A percentile compares a stretch with the other conserved stretches of the same genome.
These are phyloP conservation scores for Austroboletus novae-zelandiae DNA, from an alignment of 1,284 basidiomycete species.

Conservation along the genomic window DNA sequence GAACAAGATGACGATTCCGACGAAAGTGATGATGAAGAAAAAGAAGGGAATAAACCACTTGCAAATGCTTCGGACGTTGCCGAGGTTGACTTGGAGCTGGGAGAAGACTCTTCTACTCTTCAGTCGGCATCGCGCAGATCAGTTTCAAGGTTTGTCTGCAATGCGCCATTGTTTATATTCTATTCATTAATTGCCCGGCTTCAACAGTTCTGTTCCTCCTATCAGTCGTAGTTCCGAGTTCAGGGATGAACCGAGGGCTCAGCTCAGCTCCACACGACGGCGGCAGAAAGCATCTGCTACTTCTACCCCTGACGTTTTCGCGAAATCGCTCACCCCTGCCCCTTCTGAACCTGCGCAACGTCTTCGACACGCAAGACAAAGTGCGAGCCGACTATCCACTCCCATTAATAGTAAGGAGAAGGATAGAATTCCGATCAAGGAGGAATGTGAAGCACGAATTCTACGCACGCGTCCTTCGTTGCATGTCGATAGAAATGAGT, in stretches of 20 bases:
- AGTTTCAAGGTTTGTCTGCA: constrained; percentile 28
- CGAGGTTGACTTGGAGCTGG: constrained; percentile 52
- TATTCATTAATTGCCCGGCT: constrained; percentile 9
- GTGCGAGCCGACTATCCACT: constrained; percentile 30
- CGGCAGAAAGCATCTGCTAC: constrained; percentile 48
- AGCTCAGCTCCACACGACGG: constrained; percentile 51
- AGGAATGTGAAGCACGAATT: constrained; percentile 48
- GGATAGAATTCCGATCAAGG: constrained; percentile 44
- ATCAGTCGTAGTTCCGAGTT: constrained; percentile 19
- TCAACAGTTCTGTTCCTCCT: constrained; percentile 28
- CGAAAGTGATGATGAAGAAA: constrained; percentile 50
- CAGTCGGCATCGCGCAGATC: constrained; percentile 29
- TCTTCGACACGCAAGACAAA: constrained; percentile 20
- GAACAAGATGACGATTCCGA: constrained; percentile 56
- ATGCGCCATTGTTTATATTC: constrained; percentile 3
- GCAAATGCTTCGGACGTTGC: constrained; percentile 45
- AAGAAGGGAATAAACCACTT: constrained; percentile 43
- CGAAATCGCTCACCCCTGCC: constrained; percentile 26
- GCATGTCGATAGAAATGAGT: constrained; percentile 35
- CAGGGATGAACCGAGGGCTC: constrained; percentile 24
- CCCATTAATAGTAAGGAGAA: constrained; percentile 34
- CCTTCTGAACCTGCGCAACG: constrained; percentile 20
- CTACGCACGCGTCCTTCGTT: constrained; percentile 45
- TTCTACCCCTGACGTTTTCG: constrained; percentile 20
- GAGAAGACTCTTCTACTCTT: constrained; percentile 37